Base-by-base conservation (phyloP, 2,329 filamentous ascomycete genomes). In the Dendrostoma leiphaemia region DNA sequence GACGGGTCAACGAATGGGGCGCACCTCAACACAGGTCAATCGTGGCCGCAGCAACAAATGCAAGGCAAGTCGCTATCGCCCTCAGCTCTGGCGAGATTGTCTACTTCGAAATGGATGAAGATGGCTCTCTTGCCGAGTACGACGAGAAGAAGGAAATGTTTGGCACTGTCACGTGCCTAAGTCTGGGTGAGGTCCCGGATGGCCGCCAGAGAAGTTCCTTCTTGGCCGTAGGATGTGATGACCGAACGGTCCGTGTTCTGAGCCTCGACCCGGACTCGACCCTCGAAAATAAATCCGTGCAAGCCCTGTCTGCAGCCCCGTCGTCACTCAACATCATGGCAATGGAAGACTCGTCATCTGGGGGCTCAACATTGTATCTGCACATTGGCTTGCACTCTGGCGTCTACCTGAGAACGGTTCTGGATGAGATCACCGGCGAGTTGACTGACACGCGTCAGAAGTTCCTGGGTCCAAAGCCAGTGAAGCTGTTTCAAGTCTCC, bases 351-450 rank as follows among this genome's bases (percentile, higher is more conserved):
- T 95, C 93, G 1, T 90, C 90, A 2, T 91, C 89, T 2, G 91
- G 91, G 23, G 91, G 91, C 17, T 89, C 86, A 10, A 96, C 93
- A 0, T 80, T 96, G 4, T 97, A 96, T 67, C 82, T 99, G 5
- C 94, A 99, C 65, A 97, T 99, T 57, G 95, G 94, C 52, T 81
- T 99, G 2, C 88, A 94, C 67, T 97, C 92, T 28, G 94, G 95
- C 53, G 91, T 99, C 10, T 99, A 99, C 67, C 83, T 99, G 23
- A 85, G 95, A 41, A 97, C 94, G 0, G 90, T 97, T 6, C 77
- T 99, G 15, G 94, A 99, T 64, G 95, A 97, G 67, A 84, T 96
- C 37, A 97, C 92, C 3, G 95, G 95, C 55, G 94, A 99, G 68
- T 79, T 99, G 32, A 95, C 92, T 1, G 93, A 99, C 67, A 97